Evolutionary conservation across 208 protist genomes (phyloP).

Genomic region (Wallacemonas sp.): DNA sequence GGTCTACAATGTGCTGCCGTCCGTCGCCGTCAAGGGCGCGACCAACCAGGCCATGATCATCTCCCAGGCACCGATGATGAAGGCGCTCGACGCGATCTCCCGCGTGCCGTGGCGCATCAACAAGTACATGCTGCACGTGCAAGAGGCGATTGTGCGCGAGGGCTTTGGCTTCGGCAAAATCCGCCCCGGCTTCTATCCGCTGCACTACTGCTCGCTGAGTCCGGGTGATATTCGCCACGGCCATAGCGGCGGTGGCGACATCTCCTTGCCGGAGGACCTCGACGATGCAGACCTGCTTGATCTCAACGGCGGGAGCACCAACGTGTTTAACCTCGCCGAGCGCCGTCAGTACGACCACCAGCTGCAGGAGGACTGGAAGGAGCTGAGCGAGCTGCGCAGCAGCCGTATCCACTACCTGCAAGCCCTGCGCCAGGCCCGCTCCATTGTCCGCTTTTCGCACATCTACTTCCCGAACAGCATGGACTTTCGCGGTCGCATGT

Average conservation of each 20-base stretch:
- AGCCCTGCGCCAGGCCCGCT: conserved; percentile 88
- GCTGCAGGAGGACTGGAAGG: conserved; percentile 79
- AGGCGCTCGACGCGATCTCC: conserved; percentile 89
- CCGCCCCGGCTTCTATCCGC: conserved; percentile 85
- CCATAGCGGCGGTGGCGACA: background rate
- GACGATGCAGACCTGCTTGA: conserved; percentile 26
- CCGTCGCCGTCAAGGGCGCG: conserved; percentile 83
- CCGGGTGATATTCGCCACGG: conserved; percentile 61
- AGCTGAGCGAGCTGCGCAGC: conserved; percentile 79
- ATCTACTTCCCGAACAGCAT: conserved; percentile 99
- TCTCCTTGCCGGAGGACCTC: conserved; percentile 22
- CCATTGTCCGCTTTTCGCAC: conserved; percentile 88
- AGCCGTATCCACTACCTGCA: conserved; percentile 91
- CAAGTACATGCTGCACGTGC: conserved; percentile 93
- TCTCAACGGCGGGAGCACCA: conserved; percentile 1
- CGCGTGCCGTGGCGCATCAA: conserved; percentile 92
- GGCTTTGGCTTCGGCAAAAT: conserved; percentile 93
- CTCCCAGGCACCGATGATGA: conserved; percentile 92
- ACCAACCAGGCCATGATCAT: conserved; percentile 92
- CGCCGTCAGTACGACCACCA: conserved; percentile 66
- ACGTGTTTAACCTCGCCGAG: conserved; percentile 74
- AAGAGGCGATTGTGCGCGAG: conserved; percentile 91
- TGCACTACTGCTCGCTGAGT: conserved; percentile 79
- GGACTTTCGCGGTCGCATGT: conserved; percentile 98
- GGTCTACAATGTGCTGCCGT: conserved; percentile 91